A percentile compares a stretch with the other conserved stretches of the same genome.
Evolutionary conservation across 1,284 basidiomycete genomes (phyloP).

Genomic region (Apiotrichum montevideense): DNA sequence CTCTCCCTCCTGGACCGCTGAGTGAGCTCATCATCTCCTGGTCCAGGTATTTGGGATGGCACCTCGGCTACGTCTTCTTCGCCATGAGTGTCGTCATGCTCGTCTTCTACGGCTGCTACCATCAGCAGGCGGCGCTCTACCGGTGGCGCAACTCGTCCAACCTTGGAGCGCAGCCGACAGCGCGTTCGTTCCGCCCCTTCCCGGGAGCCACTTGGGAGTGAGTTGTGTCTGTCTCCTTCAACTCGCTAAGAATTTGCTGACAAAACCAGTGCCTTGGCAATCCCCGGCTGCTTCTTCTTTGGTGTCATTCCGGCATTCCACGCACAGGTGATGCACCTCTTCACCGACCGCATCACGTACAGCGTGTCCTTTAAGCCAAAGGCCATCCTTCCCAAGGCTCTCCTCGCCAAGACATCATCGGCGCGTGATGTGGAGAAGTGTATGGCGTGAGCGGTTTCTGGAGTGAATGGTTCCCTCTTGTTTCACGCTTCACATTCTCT

Average conservation of each 20-base stretch:
- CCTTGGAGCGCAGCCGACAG: slow-evolving; percentile 19
- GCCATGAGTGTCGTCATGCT: slow-evolving; percentile 25
- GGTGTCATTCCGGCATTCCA: slow-evolving; percentile 34
- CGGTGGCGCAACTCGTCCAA: slow-evolving; percentile 24
- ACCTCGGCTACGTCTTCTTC: slow-evolving; percentile 22
- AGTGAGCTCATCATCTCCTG: not conserved
- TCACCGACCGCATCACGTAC: slow-evolving; percentile 35
- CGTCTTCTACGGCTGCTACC: slow-evolving; percentile 33
- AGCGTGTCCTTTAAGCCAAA: slow-evolving; percentile 27
- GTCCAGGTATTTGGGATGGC: slow-evolving; percentile 1
- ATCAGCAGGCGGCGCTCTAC: slow-evolving; percentile 23
- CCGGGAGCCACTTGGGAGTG: slow-evolving; percentile 14
- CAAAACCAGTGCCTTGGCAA: slow-evolving; percentile 16
- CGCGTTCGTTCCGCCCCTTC: slow-evolving; percentile 21
- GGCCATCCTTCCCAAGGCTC: not conserved
- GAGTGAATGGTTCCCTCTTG: too few species aligned
- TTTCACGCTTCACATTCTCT: too few species aligned
- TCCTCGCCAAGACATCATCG: not conserved
- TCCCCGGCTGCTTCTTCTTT: slow-evolving; percentile 35
- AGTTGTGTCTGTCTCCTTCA: too few species aligned
- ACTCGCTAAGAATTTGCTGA: too few species aligned
- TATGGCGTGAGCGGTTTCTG: not conserved
- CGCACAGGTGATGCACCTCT: slow-evolving; percentile 36
- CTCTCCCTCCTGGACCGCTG: not conserved
- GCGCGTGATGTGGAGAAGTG: not conserved